Percentiles rank a stretch among this genome's conserved stretches.
phyloP scores from a whole-genome alignment of 805 yeast genomes.

The Saccharomyces jurei region DNA sequence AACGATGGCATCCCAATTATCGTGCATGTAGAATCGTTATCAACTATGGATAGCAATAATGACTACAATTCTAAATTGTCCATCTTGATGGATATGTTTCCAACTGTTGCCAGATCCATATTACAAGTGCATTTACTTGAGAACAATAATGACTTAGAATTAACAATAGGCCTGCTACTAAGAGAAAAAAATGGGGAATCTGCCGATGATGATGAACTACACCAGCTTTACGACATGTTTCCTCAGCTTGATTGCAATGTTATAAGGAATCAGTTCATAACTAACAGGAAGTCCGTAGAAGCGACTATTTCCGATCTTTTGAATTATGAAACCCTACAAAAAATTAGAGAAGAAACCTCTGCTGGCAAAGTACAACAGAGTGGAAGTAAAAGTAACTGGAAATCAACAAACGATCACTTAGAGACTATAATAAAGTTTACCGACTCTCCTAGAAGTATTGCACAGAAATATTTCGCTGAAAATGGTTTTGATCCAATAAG shows the following conservation, averaged over 20 bases:
- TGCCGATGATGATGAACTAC: background rate
- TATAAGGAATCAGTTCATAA: conserved; percentile 28
- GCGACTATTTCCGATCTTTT: conserved; percentile 13
- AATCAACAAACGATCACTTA: conserved; percentile 12
- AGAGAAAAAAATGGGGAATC: background rate
- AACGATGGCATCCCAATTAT: background rate
- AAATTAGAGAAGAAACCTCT: conserved; percentile 11
- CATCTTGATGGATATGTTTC: background rate
- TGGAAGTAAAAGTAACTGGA: conserved; percentile 9
- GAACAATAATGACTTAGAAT: background rate
- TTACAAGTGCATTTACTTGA: background rate
- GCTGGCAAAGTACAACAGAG: conserved; percentile 2
- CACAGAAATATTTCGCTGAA: conserved; percentile 23
- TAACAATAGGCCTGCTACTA: background rate
- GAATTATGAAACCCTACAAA: conserved; percentile 12
- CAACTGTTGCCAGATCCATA: background rate
- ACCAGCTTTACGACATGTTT: conserved; percentile 36
- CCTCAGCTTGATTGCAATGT: conserved; percentile 33
- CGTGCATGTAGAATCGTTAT: background rate
- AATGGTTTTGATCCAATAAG: conserved; percentile 24
- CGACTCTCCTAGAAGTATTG: conserved; percentile 11
- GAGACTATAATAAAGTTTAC: conserved; percentile 16
- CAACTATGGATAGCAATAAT: background rate
- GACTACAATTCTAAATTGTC: background rate
- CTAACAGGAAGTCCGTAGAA: conserved; percentile 29